Base-by-base conservation (phyloP, 1,284 basidiomycete genomes). In the Tausonia pullulans region DNA sequence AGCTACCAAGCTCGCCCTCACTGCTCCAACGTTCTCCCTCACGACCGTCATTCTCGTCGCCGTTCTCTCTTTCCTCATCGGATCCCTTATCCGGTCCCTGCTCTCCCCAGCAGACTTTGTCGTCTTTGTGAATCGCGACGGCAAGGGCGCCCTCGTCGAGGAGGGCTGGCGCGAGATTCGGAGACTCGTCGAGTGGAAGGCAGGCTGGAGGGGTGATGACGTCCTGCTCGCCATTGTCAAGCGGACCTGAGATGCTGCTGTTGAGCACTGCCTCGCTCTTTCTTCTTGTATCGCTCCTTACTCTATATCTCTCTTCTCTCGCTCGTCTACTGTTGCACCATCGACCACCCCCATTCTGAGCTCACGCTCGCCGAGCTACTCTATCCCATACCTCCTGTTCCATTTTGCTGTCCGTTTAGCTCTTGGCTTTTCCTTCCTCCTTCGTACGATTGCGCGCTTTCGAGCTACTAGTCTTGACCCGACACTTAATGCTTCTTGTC, bases 41-140 rank as follows among this genome's bases (percentile, higher is more conserved):
- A 76, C 74, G 0, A 74, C 75, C 3, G 75, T 95, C 62, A 73
- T 98, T 68, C 78, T 94, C 65, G 83, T 88, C 14, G 90, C 86
- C 56, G 74, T 98, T 68, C 88, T 95, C 68, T 87, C 89, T 49
- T 94, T 98, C 76, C 78, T 98, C 68, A 80, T 97, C 68, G 95
- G 95, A 49, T 94, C 90, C 10, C 79, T 98, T 59, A 76, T 95
- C 67, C 83, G 95, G 65, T 90, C 89, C 7, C 79, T 97, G 67
- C 77, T 97, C 51, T 86, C 87, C 7, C 88, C 92, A 10, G 86
- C 88, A n/a, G 94, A 97, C 75, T 98, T 94, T 78, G 84, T 95
- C 40, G 70, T 77, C 62, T 88, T 88, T 74, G 81, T 90, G 67
- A 41, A 46, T 13, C 79, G 78, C 61, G 84, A 84, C 68, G 70